These are phyloP conservation scores for Chlamydomonas sphaeroides DNA, from an alignment of 139 green algal species.

Conservation along the genomic window DNA sequence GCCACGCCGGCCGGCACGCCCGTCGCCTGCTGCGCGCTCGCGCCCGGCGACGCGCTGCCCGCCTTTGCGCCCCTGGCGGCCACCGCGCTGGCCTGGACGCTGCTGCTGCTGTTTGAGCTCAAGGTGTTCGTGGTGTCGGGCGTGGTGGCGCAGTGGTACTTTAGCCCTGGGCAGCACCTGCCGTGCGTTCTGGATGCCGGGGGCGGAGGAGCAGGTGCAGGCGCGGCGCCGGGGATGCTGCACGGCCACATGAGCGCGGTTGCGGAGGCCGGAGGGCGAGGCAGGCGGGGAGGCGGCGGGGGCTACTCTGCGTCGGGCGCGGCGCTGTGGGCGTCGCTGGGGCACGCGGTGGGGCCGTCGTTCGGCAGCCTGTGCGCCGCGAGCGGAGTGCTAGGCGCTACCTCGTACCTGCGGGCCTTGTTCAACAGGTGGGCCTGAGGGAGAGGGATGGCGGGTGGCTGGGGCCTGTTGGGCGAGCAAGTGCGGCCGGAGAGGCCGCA, in stretches of 20 bases:
- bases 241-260: too few species aligned
- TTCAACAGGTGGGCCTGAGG: slow-evolving; percentile 28
- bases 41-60: slow-evolving; percentile 6
- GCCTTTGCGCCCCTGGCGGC: slow-evolving; percentile 1
- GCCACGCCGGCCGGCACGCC: background rate
- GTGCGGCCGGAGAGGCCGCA: too few species aligned
- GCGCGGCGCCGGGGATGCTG: too few species aligned
- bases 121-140: slow-evolving; percentile 33
- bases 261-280: too few species aligned
- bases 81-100: slow-evolving; percentile 4
- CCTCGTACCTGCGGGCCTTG: background rate
- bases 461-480: too few species aligned
- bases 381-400: slow-evolving; percentile 20
- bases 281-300: background rate
- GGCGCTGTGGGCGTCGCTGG: slow-evolving; percentile 24
- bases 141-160: slow-evolving; percentile 30
- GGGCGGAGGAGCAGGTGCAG: too few species aligned
- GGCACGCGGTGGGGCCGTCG: slow-evolving; percentile 33
- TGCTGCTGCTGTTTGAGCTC: slow-evolving; percentile 34
- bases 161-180: slow-evolving; percentile 2
- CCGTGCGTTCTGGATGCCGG: background rate
- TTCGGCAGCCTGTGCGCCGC: slow-evolving; percentile 25
- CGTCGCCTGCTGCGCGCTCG: slow-evolving; percentile 17
- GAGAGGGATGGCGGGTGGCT: too few species aligned
- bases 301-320: background rate